Evolutionary conservation across 495 filamentous ascomycete species (phyloP).

Genomic region (Lophiotrema nucula): DNA sequence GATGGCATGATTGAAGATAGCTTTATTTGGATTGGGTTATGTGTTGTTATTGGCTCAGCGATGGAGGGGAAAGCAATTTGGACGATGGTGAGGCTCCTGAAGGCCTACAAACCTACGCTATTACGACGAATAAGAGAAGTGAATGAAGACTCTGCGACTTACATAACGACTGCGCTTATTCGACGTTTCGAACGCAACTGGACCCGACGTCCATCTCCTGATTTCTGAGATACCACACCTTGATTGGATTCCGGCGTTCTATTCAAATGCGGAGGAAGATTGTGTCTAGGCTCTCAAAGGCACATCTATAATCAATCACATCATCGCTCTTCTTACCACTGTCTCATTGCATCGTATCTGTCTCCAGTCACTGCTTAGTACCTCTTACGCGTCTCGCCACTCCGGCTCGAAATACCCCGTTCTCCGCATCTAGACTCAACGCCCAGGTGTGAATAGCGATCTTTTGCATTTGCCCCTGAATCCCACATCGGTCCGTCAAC

Average conservation of each 20-base stretch:
- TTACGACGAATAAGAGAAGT: neutral
- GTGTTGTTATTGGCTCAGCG: neutral
- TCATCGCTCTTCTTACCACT: neutral
- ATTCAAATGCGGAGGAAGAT: conserved; percentile 1
- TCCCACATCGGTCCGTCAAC: neutral
- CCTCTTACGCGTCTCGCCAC: neutral
- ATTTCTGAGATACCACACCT: conserved; percentile 8
- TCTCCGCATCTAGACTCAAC: neutral
- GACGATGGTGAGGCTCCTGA: too few species aligned
- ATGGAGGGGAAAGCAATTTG: neutral
- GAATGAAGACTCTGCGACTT: neutral
- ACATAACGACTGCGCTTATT: conserved; percentile 7
- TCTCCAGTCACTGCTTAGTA: neutral
- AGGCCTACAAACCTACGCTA: neutral
- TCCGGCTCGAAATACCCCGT: neutral
- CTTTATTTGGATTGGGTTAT: neutral
- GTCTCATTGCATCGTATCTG: neutral
- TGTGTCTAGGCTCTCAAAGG: conserved; percentile 10
- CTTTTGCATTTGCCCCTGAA: neutral
- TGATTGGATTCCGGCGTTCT: conserved; percentile 13
- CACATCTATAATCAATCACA: neutral
- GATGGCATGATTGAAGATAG: neutral
- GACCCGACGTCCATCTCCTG: conserved; percentile 18
- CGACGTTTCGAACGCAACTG: neutral
- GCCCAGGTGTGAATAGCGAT: neutral